Evolutionary conservation across 129 eudicot genomes (phyloP).

Genomic region (Flaveria ramosissima): DNA sequence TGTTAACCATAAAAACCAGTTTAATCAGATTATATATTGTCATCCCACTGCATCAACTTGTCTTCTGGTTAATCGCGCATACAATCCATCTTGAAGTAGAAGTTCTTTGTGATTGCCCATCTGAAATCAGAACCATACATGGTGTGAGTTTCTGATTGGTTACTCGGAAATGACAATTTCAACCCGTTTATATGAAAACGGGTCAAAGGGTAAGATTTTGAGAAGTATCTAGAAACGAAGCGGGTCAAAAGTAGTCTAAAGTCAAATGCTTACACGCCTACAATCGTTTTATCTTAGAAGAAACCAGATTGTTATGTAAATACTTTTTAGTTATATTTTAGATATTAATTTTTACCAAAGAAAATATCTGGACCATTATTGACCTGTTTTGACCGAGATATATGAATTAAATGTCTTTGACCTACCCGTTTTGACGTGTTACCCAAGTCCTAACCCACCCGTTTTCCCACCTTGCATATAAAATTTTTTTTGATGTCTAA

Average conservation of each 20-base stretch:
- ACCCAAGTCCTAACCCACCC: background rate
- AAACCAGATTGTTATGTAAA: background rate
- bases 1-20: constrained; percentile 1
- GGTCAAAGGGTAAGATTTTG: background rate
- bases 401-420: background rate
- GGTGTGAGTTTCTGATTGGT: constrained; percentile 9
- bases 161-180: background rate
- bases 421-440: background rate
- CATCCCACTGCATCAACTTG: constrained; percentile 84
- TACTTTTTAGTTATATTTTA: background rate
- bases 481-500: background rate
- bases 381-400: background rate
- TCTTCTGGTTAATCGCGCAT: constrained; percentile 77
- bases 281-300: background rate
- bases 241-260: background rate
- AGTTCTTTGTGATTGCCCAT: constrained; percentile 90
- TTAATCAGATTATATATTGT: constrained; percentile 11
- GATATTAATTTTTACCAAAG: background rate
- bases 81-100: constrained; percentile 72
- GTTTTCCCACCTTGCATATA: background rate
- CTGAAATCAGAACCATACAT: constrained; percentile 44
- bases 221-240: background rate
- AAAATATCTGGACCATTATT: background rate
- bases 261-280: background rate
- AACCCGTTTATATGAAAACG: background rate